phyloP scores from a whole-genome alignment of 768 basidiomycete species.

The Rhizopogon vesiculosus region DNA sequence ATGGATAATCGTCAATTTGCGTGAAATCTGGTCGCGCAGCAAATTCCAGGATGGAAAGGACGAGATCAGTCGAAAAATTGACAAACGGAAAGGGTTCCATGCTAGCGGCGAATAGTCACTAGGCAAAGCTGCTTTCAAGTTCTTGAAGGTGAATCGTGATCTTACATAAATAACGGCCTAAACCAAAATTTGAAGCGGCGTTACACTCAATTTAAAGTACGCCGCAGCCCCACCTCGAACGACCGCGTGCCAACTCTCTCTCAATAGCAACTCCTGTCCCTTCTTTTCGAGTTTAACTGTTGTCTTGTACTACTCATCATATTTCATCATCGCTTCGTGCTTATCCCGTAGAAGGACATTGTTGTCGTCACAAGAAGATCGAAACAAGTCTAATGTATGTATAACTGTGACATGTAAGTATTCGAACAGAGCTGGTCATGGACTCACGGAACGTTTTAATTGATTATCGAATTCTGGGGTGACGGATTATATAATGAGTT shows the following conservation, averaged over 20 bases:
- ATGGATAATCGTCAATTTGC: too few species aligned
- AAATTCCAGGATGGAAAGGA: too few species aligned
- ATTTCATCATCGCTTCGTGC: neutral
- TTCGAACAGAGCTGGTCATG: neutral
- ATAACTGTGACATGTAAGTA: neutral
- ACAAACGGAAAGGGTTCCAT: too few species aligned
- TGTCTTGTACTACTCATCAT: neutral
- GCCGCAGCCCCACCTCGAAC: slow-evolving; percentile 20
- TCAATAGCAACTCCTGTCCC: slow-evolving; percentile 18
- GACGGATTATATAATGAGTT: too few species aligned
- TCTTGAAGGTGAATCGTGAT: too few species aligned
- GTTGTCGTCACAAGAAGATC: neutral
- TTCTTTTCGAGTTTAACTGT: slow-evolving; percentile 6
- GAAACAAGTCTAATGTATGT: neutral
- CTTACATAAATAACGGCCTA: too few species aligned
- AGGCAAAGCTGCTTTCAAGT: too few species aligned
- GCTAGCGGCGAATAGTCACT: too few species aligned
- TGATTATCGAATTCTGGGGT: neutral
- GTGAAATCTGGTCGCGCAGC: too few species aligned
- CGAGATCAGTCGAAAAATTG: too few species aligned
- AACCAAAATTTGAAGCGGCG: too few species aligned
- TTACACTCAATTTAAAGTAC: too few species aligned
- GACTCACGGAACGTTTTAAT: neutral
- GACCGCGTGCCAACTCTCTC: slow-evolving; percentile 28
- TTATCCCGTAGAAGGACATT: neutral